These are phyloP conservation scores for Boletus reticulatus DNA, from an alignment of 768 basidiomycete species.

Conservation along the genomic window DNA sequence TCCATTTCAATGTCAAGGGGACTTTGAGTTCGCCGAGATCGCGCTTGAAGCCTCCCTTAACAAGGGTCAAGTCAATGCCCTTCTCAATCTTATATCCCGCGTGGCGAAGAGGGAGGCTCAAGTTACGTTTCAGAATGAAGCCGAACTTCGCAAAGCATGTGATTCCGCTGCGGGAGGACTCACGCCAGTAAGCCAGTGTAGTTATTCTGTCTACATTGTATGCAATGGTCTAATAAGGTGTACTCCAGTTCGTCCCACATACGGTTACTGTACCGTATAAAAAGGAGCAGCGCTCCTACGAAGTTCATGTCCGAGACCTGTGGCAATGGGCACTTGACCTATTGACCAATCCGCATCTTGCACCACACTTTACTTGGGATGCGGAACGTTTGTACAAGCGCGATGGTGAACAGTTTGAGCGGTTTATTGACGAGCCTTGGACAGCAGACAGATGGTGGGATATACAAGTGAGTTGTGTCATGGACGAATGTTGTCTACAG, in stretches of 20 bases:
- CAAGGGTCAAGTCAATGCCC: background rate
- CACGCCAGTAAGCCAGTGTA: background rate
- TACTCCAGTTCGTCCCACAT: background rate
- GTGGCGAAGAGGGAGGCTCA: constrained; percentile 15
- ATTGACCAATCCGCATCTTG: too few relatives aligned
- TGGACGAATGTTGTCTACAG: too few relatives aligned
- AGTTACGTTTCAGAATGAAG: constrained; percentile 9
- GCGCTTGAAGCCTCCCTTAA: constrained; percentile 10
- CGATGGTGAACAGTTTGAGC: too few relatives aligned
- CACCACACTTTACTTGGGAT: too few relatives aligned
- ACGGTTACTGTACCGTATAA: background rate
- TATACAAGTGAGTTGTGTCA: constrained; percentile 29
- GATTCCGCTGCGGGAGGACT: too few relatives aligned
- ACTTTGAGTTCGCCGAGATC: constrained; percentile 13
- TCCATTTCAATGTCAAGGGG: background rate
- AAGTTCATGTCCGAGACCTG: too few relatives aligned
- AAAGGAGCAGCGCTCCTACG: too few relatives aligned
- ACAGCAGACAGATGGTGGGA: constrained; percentile 28
- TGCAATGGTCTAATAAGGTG: too few relatives aligned
- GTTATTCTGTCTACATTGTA: background rate
- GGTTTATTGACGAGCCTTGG: background rate
- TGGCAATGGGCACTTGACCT: too few relatives aligned
- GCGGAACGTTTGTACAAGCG: too few relatives aligned
- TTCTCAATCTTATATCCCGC: constrained; percentile 2
- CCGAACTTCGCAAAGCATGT: background rate